Evolutionary conservation across 2,329 filamentous ascomycete species (phyloP).

Genomic region (Fusarium hainanense): DNA sequence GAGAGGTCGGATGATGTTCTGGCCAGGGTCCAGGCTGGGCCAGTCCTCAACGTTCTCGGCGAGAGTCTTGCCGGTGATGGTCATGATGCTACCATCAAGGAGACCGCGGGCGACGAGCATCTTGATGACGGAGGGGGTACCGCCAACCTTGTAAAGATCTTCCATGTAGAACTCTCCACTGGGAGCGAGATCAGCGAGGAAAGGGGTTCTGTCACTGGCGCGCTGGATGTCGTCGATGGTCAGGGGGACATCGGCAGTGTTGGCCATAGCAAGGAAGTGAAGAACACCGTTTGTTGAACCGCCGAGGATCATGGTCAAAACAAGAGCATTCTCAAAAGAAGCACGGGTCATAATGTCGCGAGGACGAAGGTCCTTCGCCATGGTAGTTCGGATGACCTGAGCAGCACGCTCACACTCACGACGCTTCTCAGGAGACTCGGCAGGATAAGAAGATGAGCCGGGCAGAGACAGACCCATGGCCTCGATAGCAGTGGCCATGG

Average conservation of each 20-base stretch:
- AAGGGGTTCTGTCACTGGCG: constrained; percentile 84
- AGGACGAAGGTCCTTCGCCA: constrained; percentile 85
- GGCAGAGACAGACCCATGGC: constrained; percentile 88
- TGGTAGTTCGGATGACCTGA: constrained; percentile 79
- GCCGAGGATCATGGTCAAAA: constrained; percentile 91
- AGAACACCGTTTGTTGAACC: constrained; percentile 90
- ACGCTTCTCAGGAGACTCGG: constrained; percentile 82
- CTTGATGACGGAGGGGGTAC: constrained; percentile 87
- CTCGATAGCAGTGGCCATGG: constrained; percentile 89
- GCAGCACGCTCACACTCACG: constrained; percentile 87
- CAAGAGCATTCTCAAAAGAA: constrained; percentile 88
- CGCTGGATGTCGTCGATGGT: constrained; percentile 86
- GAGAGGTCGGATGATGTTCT: constrained; percentile 88
- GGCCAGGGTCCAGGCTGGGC: constrained; percentile 80
- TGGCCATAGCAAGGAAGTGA: constrained; percentile 91
- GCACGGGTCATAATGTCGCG: constrained; percentile 82
- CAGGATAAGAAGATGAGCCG: constrained; percentile 85
- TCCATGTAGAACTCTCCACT: constrained; percentile 88
- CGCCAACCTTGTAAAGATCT: constrained; percentile 86
- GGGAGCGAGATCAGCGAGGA: constrained; percentile 86
- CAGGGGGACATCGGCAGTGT: constrained; percentile 80
- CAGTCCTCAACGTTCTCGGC: constrained; percentile 82
- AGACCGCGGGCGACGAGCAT: constrained; percentile 80
- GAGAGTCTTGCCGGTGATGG: constrained; percentile 85
- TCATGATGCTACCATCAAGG: constrained; percentile 81